These are phyloP conservation scores for Penicillium bialowiezense DNA, from an alignment of 495 filamentous ascomycete species.

Conservation along the genomic window DNA sequence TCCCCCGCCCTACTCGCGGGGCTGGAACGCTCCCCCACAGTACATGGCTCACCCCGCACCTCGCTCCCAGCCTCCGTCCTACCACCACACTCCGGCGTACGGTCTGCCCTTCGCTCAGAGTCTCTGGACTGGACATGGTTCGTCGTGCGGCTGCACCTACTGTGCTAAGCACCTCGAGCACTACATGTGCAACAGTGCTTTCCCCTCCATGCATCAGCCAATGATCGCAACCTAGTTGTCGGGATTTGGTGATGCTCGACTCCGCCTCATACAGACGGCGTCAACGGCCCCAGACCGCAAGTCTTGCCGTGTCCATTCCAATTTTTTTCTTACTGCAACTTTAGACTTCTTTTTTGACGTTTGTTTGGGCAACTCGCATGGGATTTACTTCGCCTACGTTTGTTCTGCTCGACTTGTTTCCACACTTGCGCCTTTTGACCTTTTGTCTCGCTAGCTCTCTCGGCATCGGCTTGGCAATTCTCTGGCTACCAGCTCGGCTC, in stretches of 20 bases:
- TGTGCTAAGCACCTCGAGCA: slow-evolving; percentile 62
- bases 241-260: slow-evolving; percentile 13
- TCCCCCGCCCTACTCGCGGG: slow-evolving; percentile 40
- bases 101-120: slow-evolving; percentile 54
- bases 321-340: slow-evolving; percentile 15
- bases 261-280: slow-evolving; percentile 13
- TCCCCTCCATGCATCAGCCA: slow-evolving; percentile 60
- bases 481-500: not conserved
- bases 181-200: slow-evolving; percentile 63
- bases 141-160: slow-evolving; percentile 66
- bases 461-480: not conserved
- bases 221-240: slow-evolving; percentile 37
- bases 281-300: slow-evolving; percentile 5
- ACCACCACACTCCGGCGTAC: slow-evolving; percentile 51
- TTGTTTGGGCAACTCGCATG: slow-evolving; percentile 29
- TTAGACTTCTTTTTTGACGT: slow-evolving; percentile 29
- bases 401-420: slow-evolving; percentile 27
- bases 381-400: slow-evolving; percentile 37
- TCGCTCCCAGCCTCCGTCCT: slow-evolving; percentile 49
- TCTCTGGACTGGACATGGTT: slow-evolving; percentile 58
- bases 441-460: slow-evolving; percentile 17
- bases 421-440: slow-evolving; percentile 29
- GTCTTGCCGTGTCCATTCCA: slow-evolving; percentile 15
- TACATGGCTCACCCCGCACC: slow-evolving; percentile 46
- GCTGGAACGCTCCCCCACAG: slow-evolving; percentile 44